Conservation (phyloP, 495 filamentous ascomycete genomes). For the Trichoderma orchidacearum region DNA sequence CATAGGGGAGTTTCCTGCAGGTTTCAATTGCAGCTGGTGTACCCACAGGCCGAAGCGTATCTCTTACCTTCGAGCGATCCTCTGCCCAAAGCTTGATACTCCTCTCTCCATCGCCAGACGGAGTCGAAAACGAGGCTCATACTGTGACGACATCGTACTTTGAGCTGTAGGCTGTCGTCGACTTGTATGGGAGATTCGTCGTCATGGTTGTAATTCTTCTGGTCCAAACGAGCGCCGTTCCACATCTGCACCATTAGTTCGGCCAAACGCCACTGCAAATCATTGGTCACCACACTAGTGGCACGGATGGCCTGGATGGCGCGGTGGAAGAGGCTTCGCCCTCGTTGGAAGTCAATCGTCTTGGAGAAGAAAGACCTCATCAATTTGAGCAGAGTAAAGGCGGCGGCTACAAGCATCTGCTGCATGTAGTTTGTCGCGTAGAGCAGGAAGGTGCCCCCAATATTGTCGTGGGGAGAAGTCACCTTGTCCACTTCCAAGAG, state of each 20-base stretch:
- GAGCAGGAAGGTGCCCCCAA: conserved; percentile 31
- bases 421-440: conserved; percentile 79
- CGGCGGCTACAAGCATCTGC: conserved; percentile 83
- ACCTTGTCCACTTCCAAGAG: conserved; percentile 47
- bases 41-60: neutral
- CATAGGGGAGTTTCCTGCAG: neutral
- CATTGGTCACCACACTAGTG: conserved; percentile 70
- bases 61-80: conserved; percentile 66
- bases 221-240: conserved; percentile 54
- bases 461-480: conserved; percentile 14
- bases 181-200: conserved; percentile 26
- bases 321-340: conserved; percentile 56
- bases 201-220: conserved; percentile 19
- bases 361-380: conserved; percentile 70
- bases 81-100: conserved; percentile 62
- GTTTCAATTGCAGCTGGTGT: neutral
- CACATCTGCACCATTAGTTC: conserved; percentile 89
- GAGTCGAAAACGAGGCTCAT: conserved; percentile 89
- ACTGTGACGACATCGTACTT: conserved; percentile 80
- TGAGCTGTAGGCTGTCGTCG: conserved; percentile 69
- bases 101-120: conserved; percentile 87
- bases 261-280: conserved; percentile 71
- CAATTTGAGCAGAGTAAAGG: conserved; percentile 74
- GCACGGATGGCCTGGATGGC: conserved; percentile 65
- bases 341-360: conserved; percentile 61